phyloP scores from a whole-genome alignment of 352 stramenopile genomes.

The Pythium phragmiticola region DNA sequence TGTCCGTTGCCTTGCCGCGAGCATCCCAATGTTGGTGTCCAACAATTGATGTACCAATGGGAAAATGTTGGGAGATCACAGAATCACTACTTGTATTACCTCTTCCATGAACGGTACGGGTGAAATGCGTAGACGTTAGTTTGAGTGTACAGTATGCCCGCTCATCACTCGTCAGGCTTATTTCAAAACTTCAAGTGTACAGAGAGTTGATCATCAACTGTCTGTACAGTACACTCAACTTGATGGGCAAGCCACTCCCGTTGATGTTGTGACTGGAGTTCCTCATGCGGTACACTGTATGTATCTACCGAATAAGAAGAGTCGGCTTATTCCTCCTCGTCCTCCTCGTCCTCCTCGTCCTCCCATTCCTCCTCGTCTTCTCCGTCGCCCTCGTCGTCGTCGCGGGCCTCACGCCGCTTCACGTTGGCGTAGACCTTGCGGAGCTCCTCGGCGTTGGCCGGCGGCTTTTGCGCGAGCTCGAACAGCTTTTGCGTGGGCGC shows the following conservation, averaged over 20 bases:
- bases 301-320: neutral
- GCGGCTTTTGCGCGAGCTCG: slow-evolving; percentile 61
- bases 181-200: slow-evolving; percentile 4
- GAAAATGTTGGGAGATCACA: neutral
- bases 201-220: neutral
- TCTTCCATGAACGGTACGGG: no score
- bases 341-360: slow-evolving; percentile 32
- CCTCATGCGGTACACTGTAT: no score
- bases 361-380: slow-evolving; percentile 39
- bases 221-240: no score
- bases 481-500: slow-evolving; percentile 61
- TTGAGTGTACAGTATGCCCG: neutral
- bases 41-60: neutral
- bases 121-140: no score
- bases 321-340: neutral
- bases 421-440: slow-evolving; percentile 50
- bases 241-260: no score
- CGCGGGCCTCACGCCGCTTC: slow-evolving; percentile 32
- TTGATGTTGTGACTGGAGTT: no score
- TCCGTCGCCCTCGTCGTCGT: slow-evolving; percentile 33
- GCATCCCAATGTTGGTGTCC: neutral
- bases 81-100: no score
- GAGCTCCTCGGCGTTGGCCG: slow-evolving; percentile 55
- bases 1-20: neutral
- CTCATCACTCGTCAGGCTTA: neutral